These are phyloP conservation scores for Pythium rishiriense DNA, from an alignment of 352 stramenopile species.

Conservation along the genomic window DNA sequence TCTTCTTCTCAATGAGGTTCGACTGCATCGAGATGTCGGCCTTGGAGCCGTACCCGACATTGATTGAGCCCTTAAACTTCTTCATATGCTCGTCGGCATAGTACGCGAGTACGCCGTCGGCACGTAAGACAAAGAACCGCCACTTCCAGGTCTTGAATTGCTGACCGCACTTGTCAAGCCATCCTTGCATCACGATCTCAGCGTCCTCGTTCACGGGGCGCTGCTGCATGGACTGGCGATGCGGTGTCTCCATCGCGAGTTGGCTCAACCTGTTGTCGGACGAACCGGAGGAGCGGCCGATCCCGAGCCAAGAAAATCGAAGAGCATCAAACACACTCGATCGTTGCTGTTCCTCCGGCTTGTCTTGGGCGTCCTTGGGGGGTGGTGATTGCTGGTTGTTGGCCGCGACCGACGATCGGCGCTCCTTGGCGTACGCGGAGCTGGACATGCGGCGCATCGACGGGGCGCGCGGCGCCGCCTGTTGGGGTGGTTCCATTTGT, in stretches of 20 bases:
- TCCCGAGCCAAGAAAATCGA: constrained; percentile 59
- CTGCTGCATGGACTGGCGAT: background rate
- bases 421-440: constrained; percentile 3
- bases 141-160: constrained; percentile 91
- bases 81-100: constrained; percentile 74
- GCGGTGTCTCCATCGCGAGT: constrained; percentile 30
- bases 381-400: constrained; percentile 5
- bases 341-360: constrained; percentile 20
- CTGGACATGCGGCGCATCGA: constrained; percentile 11
- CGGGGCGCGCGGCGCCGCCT: background rate
- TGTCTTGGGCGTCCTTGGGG: background rate
- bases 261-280: constrained; percentile 30
- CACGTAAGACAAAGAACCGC: constrained; percentile 84
- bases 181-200: constrained; percentile 81
- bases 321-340: constrained; percentile 47
- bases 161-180: constrained; percentile 87
- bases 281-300: constrained; percentile 32
- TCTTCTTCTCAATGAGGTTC: constrained; percentile 79
- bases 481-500: background rate
- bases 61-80: constrained; percentile 79
- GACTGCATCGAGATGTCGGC: constrained; percentile 83
- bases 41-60: constrained; percentile 67
- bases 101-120: constrained; percentile 81
- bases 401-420: background rate
- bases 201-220: constrained; percentile 51